Base-by-base conservation (phyloP, 2,329 filamentous ascomycete genomes). In the Phyllosticta paracitricarpa region DNA sequence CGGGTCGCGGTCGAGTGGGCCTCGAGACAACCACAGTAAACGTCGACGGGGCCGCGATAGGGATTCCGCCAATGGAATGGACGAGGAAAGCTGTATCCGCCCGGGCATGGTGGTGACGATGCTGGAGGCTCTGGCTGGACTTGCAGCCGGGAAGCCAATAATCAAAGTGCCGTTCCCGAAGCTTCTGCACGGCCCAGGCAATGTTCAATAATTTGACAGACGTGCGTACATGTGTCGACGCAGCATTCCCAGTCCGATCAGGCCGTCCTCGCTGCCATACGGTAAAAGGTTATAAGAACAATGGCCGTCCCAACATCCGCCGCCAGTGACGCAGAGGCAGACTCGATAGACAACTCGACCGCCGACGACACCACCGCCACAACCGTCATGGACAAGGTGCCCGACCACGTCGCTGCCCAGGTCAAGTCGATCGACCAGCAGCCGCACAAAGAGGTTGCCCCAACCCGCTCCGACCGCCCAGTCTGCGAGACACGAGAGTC, bases 401-500 rank as follows among this genome's bases (percentile, higher is more conserved):
- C 28, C 48, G 58, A 58, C 63, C 61, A 58, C 53, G 17, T 30
- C 24, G 54, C 56, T 54, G 25, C 33, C 51, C 61, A 62, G 56
- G 35, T 56, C 35, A 56, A 62, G 17, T 56, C 30, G 30, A 51
- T 24, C 12, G 25, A 53, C 30, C 35, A 33, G 59, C 51, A 58
- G 25, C 60, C 60, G 30, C 60, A 62, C 56, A 40, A 64, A 17
- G 64, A 63, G 33, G 54, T 65, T 30, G 60, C 58, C 4, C 48
- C 63, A 54, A 48, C 52, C 28, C 63, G 58, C 52, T 52, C 62
- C 55, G 64, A 65, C 24, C 57, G 58, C 24, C 62, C 64, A 17
- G 54, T 64, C 25, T 62, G 19, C 56, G 62, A 65, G 48, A 64
- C 62, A 8, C 63, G 67, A 22, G 64, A 69, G 57, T 61, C 66